Evolutionary conservation across 441 rosid genomes (phyloP).

Genomic region (Erysimum cheiri): DNA sequence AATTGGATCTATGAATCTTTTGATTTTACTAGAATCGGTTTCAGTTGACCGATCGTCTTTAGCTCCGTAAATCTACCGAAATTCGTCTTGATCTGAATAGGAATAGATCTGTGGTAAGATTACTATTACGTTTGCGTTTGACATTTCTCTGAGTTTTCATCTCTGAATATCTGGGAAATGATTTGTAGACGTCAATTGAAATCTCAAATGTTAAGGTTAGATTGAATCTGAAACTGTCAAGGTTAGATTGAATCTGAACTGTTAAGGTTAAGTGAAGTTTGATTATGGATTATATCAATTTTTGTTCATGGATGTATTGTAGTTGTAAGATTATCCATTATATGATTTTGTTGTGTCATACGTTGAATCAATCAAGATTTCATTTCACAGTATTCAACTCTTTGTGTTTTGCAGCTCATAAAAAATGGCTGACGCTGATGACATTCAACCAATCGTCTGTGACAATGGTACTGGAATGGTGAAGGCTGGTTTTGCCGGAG

Average conservation of each 20-base stretch:
- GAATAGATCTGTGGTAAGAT: constrained; percentile 33
- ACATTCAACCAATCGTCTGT: constrained; percentile 72
- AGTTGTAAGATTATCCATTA: constrained; percentile 6
- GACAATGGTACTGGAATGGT: constrained; percentile 79
- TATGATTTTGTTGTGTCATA: not conserved
- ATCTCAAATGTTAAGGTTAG: constrained; percentile 23
- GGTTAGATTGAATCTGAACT: constrained; percentile 15
- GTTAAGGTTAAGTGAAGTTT: constrained; percentile 7
- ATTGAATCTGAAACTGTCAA: constrained; percentile 14
- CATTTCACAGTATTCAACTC: not conserved
- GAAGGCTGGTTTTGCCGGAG: constrained; percentile 81
- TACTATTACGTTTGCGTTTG: not conserved
- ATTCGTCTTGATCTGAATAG: not conserved
- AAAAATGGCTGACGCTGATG: constrained; percentile 65
- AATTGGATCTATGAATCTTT: constrained; percentile 30
- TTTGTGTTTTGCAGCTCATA: constrained; percentile 43
- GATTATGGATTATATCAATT: not conserved
- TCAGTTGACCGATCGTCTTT: constrained; percentile 35
- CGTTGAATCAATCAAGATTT: constrained; percentile 9
- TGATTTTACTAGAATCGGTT: constrained; percentile 15
- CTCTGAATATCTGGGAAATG: constrained; percentile 22
- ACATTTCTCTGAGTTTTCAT: not conserved
- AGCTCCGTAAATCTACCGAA: constrained; percentile 14
- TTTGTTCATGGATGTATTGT: constrained; percentile 24
- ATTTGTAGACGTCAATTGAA: constrained; percentile 17